phyloP scores from a whole-genome alignment of 768 basidiomycete genomes.

The Thelephora aurantiotincta region DNA sequence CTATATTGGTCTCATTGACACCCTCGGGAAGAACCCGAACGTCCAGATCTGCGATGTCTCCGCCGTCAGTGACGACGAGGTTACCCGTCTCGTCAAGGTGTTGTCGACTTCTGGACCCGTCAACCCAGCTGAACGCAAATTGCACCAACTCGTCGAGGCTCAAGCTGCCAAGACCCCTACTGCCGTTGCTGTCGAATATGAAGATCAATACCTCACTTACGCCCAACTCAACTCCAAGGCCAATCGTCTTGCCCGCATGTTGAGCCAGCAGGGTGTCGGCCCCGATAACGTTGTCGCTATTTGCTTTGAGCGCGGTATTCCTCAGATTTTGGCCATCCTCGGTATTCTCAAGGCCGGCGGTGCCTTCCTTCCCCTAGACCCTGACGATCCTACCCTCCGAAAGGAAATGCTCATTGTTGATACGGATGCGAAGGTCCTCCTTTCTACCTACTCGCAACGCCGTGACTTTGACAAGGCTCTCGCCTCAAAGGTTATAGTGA shows the following conservation, averaged over 20 bases:
- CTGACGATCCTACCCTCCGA: conserved; percentile 17
- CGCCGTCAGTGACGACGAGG: conserved; percentile 6
- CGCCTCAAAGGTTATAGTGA: conserved; percentile 7
- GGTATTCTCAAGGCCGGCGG: conserved; percentile 20
- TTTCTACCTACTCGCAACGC: conserved; percentile 13
- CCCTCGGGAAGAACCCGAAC: conserved; percentile 7
- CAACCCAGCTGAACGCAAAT: conserved; percentile 4
- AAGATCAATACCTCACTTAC: conserved; percentile 3
- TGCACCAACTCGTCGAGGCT: conserved; percentile 7
- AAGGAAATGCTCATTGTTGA: conserved; percentile 16
- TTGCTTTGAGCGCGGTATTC: conserved; percentile 18
- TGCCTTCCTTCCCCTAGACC: conserved; percentile 12
- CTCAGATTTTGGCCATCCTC: conserved; percentile 15
- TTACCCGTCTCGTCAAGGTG: conserved; percentile 12
- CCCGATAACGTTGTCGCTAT: conserved; percentile 15
- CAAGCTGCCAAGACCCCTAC: conserved; percentile 11
- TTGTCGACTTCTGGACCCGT: conserved; percentile 11
- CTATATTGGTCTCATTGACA: conserved; percentile 16
- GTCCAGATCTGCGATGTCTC: conserved; percentile 7
- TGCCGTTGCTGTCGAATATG: conserved; percentile 15
- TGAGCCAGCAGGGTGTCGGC: conserved; percentile 14
- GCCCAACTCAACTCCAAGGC: conserved; percentile 5
- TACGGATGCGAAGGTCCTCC: conserved; percentile 14
- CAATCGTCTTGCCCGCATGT: conserved; percentile 5
- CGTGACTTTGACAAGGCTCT: conserved; percentile 8